Evolutionary conservation across 495 filamentous ascomycete genomes (phyloP), one percentile per base, ranked within the genome.

Genomic region (Penicillium mononematosum): DNA sequence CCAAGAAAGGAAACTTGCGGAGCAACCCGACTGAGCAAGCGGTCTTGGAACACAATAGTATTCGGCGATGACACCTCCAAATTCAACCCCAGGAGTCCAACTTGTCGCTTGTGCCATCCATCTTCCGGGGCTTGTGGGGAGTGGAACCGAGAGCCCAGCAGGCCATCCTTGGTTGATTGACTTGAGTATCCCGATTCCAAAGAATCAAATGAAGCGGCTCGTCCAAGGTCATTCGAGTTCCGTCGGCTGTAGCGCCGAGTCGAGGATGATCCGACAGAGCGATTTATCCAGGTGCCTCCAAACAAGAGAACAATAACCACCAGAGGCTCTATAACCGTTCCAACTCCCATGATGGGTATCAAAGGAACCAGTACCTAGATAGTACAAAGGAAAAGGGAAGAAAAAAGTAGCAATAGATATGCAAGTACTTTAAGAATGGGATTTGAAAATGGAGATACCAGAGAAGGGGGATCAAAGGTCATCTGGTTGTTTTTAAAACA

Each of bases 1-100:
- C 82, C 27, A 92, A 67, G 61, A 93, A 93, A 11, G 89, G 89
- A 50, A 89, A 82, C 58, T 83, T 85, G 36, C 79, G 74, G 7
- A 93, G 75, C 22, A 91, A 55, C 2, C 2, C 84, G 72, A 69
- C 81, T 84, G 31, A 85, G 66, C 12, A 83, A 64, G 36, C 79
- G 74, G 27, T 78, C 72, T 55, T 78, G 75, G 51, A 85, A 86
- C 7, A 78, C 68, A 16, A 62, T 64, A 2, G 81, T 85, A 57
- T 84, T 81, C 14, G 83, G 83, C n/a, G 80, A 78, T 9, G 69
- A 69, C n/a, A 84, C 75, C 27, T 70, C 63, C 14, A 53, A 62
- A 10, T 59, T 66, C 27, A 63, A 61, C 0, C 68, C 63, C 0
- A 75, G 59, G 16, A 80, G n/a, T 8, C 63, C 55, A n/a, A 83